These are phyloP conservation scores for Stipa capillata DNA, from an alignment of 176 grass and related monocot genomes.

Conservation along the genomic window DNA sequence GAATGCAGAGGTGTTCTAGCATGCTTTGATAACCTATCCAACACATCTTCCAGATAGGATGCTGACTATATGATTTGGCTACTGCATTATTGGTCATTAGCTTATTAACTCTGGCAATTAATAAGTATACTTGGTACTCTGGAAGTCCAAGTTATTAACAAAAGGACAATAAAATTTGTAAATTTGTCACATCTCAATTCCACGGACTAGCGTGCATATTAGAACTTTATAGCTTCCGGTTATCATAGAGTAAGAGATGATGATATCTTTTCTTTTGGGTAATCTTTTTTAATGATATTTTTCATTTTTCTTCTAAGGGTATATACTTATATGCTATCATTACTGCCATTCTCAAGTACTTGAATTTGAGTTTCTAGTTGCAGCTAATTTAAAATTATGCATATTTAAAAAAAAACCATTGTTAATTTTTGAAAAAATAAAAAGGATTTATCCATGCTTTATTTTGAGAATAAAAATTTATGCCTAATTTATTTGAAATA, in stretches of 20 bases:
- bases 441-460: no score
- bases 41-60: slow-evolving; percentile 12
- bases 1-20: neutral
- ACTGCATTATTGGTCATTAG: neutral
- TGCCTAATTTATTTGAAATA: neutral
- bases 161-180: neutral
- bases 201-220: neutral
- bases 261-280: neutral
- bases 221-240: neutral
- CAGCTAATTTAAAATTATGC: neutral
- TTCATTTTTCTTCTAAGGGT: neutral
- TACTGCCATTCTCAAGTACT: neutral
- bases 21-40: slow-evolving; percentile 4
- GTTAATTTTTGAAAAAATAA: no score
- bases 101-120: neutral
- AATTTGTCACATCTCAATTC: neutral
- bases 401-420: no score
- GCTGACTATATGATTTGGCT: slow-evolving; percentile 24
- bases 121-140: neutral
- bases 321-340: neutral
- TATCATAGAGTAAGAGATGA: neutral
- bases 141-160: slow-evolving; percentile 19
- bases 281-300: neutral
- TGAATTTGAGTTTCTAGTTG: neutral
- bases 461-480: no score